Evolutionary conservation across 2,329 filamentous ascomycete genomes (phyloP).

Genomic region (Fusarium falciforme): DNA sequence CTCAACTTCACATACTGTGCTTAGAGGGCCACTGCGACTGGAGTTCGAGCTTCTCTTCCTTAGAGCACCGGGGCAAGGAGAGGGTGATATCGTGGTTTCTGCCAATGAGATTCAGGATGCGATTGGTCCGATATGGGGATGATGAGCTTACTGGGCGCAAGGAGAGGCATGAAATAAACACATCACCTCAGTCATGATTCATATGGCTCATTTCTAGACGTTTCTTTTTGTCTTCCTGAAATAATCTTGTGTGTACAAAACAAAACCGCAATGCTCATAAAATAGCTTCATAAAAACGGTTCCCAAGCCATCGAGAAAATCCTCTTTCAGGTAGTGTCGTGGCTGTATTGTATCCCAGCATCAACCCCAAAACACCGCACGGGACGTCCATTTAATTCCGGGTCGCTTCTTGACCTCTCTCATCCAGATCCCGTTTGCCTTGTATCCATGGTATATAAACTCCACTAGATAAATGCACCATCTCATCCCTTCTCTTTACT

Average conservation of each 20-base stretch:
- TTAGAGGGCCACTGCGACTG: no score
- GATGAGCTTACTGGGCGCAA: no score
- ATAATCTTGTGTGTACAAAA: constrained; percentile 9
- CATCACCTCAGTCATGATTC: background rate
- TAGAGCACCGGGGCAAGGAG: no score
- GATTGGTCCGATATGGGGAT: no score
- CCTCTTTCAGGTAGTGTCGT: constrained; percentile 36
- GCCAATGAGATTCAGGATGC: no score
- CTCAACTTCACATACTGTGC: no score
- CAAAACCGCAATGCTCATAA: constrained; percentile 40
- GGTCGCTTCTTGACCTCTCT: constrained; percentile 19
- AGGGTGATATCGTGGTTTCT: no score
- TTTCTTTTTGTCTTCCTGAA: constrained; percentile 29
- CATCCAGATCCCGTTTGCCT: constrained; percentile 32
- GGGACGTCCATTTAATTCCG: constrained; percentile 22
- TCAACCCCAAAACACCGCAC: constrained; percentile 44
- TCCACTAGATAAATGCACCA: constrained; percentile 35
- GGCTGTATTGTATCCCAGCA: constrained; percentile 34
- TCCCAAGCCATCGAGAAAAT: constrained; percentile 30
- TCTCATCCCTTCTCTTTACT: constrained; percentile 1
- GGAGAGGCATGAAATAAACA: background rate
- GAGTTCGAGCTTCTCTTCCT: no score
- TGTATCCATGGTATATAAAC: constrained; percentile 45
- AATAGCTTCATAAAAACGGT: constrained; percentile 28
- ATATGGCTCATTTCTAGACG: constrained; percentile 20